phyloP scores from a whole-genome alignment of 805 yeast genomes.

The Starmerella riodocensis region DNA sequence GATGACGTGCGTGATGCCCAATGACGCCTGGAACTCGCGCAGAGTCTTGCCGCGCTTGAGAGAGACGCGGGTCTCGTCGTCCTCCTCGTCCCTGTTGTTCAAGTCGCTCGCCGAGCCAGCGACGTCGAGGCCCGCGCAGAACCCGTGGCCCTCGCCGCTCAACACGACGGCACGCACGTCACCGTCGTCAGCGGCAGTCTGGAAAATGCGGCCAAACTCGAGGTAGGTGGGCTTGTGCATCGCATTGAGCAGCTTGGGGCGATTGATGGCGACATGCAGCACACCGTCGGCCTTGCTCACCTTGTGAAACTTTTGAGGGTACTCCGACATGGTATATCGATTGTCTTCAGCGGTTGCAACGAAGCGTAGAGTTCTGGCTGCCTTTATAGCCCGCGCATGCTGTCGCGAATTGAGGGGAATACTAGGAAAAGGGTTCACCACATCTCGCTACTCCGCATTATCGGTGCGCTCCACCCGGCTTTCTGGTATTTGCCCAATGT shows the following conservation, averaged over 20 bases:
- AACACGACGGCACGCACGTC: slow-evolving; percentile 43
- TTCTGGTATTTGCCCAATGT: too few species aligned
- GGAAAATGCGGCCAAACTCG: slow-evolving; percentile 40
- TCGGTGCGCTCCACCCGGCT: too few species aligned
- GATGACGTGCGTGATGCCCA: slow-evolving; percentile 26
- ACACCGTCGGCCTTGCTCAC: slow-evolving; percentile 39
- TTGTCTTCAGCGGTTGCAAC: not conserved
- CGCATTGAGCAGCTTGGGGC: slow-evolving; percentile 49
- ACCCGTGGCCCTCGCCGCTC: slow-evolving; percentile 42
- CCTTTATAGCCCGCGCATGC: too few species aligned
- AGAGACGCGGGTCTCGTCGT: slow-evolving; percentile 24
- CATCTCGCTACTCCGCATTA: too few species aligned
- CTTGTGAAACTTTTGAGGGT: slow-evolving; percentile 41
- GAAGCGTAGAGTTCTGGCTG: too few species aligned
- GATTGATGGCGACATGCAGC: slow-evolving; percentile 46
- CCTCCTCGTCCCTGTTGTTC: slow-evolving; percentile 10
- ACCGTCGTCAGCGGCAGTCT: slow-evolving; percentile 33
- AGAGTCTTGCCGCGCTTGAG: slow-evolving; percentile 31
- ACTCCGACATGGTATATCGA: slow-evolving; percentile 27
- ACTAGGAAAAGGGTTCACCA: too few species aligned
- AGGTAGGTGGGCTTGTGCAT: slow-evolving; percentile 42
- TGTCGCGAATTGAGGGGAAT: too few species aligned
- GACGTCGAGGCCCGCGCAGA: slow-evolving; percentile 56
- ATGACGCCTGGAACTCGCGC: slow-evolving; percentile 44
- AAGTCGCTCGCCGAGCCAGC: slow-evolving; percentile 21